Percentiles rank a stretch among this genome's conserved stretches.
phyloP scores from a whole-genome alignment of 768 basidiomycete genomes.

The Mycena olivaceomarginata region DNA sequence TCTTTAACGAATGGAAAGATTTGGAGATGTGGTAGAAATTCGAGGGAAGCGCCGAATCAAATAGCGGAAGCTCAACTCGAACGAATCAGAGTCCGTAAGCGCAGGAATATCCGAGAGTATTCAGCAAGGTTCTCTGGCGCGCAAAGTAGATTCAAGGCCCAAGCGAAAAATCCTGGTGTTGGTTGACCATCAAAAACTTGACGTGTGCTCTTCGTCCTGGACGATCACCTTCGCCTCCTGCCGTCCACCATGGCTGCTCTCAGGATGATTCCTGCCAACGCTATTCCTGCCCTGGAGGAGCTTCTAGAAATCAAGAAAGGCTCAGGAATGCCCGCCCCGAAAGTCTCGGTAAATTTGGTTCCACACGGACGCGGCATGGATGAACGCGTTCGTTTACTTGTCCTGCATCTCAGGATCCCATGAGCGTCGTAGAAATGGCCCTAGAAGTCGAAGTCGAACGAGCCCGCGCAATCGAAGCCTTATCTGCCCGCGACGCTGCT shows the following conservation, averaged over 20 bases:
- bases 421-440: constrained; percentile 70
- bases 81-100: too few species aligned
- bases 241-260: constrained; percentile 1
- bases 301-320: constrained; percentile 37
- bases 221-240: too few species aligned
- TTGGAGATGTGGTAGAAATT: too few species aligned
- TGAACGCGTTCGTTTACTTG: constrained; percentile 20
- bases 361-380: background rate
- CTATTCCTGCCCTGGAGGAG: constrained; percentile 34
- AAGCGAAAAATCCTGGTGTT: too few species aligned
- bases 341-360: constrained; percentile 30
- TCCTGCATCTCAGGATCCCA: constrained; percentile 61
- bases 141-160: too few species aligned
- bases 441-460: constrained; percentile 74
- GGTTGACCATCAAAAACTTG: too few species aligned
- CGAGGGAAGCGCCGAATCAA: too few species aligned
- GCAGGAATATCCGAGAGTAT: too few species aligned
- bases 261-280: constrained; percentile 22
- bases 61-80: too few species aligned
- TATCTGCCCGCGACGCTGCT: constrained; percentile 78
- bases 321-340: constrained; percentile 24
- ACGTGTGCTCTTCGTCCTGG: too few species aligned
- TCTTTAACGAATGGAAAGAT: too few species aligned
- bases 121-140: too few species aligned
- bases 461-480: constrained; percentile 72